phyloP scores from a whole-genome alignment of 1,284 basidiomycete species.

The Moesziomyces aphidis region DNA sequence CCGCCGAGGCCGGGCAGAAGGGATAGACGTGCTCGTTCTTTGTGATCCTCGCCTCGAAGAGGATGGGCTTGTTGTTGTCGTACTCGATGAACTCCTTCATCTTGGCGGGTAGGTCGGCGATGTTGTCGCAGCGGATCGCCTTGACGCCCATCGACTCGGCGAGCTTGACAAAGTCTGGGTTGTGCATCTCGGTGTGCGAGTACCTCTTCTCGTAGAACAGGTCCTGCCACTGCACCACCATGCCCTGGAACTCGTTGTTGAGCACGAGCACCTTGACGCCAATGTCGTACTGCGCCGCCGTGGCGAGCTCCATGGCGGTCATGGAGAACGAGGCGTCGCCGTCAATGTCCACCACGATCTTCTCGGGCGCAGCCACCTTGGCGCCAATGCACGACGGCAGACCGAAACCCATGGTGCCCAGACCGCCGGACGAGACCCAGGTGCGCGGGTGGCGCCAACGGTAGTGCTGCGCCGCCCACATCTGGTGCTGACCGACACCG shows the following conservation, averaged over 20 bases:
- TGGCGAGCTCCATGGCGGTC: constrained; percentile 99
- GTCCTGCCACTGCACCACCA: constrained; percentile 99
- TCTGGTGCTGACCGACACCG: constrained; percentile 98
- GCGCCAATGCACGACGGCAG: constrained; percentile 93
- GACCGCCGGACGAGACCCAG: constrained; percentile 95
- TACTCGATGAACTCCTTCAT: constrained; percentile 99
- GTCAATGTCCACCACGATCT: constrained; percentile 94
- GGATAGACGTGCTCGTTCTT: constrained; percentile 94
- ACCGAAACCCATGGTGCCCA: constrained; percentile 95
- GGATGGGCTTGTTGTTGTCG: constrained; percentile 83
- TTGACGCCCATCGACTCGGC: constrained; percentile 91
- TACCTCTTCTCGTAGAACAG: constrained; percentile 95
- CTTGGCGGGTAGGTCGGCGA: constrained; percentile 85
- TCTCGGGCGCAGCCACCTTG: constrained; percentile 93
- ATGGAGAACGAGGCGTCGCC: constrained; percentile 96
- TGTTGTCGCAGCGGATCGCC: constrained; percentile 80
- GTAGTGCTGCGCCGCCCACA: constrained; percentile 98
- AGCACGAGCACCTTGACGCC: constrained; percentile 82
- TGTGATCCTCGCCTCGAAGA: constrained; percentile 90
- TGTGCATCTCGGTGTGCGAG: constrained; percentile 92
- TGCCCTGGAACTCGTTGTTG: constrained; percentile 74
- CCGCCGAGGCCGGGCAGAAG: constrained; percentile 90
- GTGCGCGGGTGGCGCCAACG: constrained; percentile 88
- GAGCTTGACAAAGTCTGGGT: constrained; percentile 92
- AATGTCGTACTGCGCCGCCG: constrained; percentile 88